Evolutionary conservation across 768 basidiomycete species (phyloP), one percentile per base, ranked within the genome.

Genomic region (Pleurotus citrinopileatus): DNA sequence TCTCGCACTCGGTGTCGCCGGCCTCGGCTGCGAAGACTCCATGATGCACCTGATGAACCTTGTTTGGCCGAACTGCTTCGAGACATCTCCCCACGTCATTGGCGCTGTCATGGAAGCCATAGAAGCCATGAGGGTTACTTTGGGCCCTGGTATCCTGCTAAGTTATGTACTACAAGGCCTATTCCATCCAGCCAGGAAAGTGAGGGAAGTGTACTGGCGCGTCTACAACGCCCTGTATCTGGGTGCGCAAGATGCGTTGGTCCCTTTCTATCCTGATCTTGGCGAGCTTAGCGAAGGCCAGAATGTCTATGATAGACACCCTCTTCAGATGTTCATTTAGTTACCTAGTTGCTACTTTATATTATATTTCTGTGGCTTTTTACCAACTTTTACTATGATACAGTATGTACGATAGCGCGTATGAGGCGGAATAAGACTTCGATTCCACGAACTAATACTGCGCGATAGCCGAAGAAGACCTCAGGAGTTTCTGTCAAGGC

Each of bases 41-140:
- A 91, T 98, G 84, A 80, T 94, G 50, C 97, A 99, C 65, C 72
- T 98, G 45, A 92, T 98, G 87, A 99, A 99, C 67, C 82, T 99
- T 23, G 91, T 98, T 12, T 98, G 95, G 95, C 97, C 97, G 1
- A 98, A 98, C 67, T 95, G 94, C 70, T 98, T 98, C 69, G 96
- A 98, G 75, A 96, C 95, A 1, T 93, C 89, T 12, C 97, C 97
- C 4, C 97, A 99, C 72, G 95, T 99, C 56, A 98, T 98, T 58
- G 94, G 93, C 27, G 92, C 94, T 4, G 92, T 98, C 38, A 95
- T 98, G 92, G 97, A 98, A 45, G 97, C 97, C 0, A 80, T 99
- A 62, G 97, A 98, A 70, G 91, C 92, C 1, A 98, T 98, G 94
- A 82, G 95, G 20, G 90, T 98, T 37, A 94, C 94, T 6, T 76